Evolutionary conservation across 2,329 filamentous ascomycete species (phyloP), one percentile per base, ranked within the genome.

Genomic region (Endoconidiophora laricicola): DNA sequence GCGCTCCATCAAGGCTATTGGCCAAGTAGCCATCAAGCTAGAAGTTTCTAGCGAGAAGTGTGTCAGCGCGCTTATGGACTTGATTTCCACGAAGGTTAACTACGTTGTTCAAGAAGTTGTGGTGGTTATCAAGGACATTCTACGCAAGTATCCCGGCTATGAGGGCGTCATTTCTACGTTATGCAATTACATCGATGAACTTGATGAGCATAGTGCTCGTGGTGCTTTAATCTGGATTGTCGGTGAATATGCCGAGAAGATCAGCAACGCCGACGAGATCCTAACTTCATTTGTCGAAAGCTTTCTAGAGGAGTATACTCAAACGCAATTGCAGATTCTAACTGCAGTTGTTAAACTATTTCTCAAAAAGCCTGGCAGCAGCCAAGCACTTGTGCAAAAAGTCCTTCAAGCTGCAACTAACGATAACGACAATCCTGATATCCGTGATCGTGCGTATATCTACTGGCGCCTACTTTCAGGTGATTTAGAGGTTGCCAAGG

Each of bases 111-210:
- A 98, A 65, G 91, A 98, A 66, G 90, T 91, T 0, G 81, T 96
- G 55, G 86, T 98, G n/a, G 91, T 98, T 44, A 94, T 96, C 70
- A 96, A 94, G 69, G 91, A 98, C 57, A 96, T 98, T 54, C 83
- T 98, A 68, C 78, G 91, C 57, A 94, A 94, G 65, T 98, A 98
- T 59, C 88, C 90, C 6, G 91, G 91, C 18, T 98, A 95, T 60
- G 91, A 98, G 66, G 91, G 88, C 24, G 94, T 98, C 57, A 98
- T 98, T 58, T 90, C 90, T 2, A 94, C 87, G 0, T 73, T 98
- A 12, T 98, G 93, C 69, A 79, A 95, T 63, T 86, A 94, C 61
- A 95, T 98, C 54, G 91, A 98, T 59, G 91, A 98, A 58, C 66
- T 98, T 56, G 91, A 98, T 61, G 91, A 98, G 65, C 88, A 90